These are phyloP conservation scores for Nigrograna mackinnonii DNA, from an alignment of 2,329 filamentous ascomycete species.

Conservation along the genomic window DNA sequence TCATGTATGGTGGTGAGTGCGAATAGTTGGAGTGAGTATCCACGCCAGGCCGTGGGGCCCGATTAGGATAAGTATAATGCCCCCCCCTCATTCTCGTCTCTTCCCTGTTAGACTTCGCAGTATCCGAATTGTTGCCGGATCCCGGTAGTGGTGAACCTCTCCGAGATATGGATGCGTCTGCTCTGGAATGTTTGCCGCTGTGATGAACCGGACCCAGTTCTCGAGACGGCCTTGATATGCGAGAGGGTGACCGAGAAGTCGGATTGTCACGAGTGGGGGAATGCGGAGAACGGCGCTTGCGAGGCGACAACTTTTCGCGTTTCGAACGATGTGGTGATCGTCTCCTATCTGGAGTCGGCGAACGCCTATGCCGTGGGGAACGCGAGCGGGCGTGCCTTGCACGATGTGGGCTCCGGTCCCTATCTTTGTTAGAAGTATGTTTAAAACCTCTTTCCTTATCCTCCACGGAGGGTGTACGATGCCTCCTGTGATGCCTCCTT, in stretches of 20 bases:
- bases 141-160: conserved; percentile 29
- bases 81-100: conserved; percentile 39
- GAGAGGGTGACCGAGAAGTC: conserved; percentile 36
- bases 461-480: conserved; percentile 24
- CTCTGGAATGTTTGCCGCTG: conserved; percentile 11
- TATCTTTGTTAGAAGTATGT: conserved; percentile 16
- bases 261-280: conserved; percentile 16
- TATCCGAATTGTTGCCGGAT: conserved; percentile 35
- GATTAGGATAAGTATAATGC: conserved; percentile 36
- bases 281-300: conserved; percentile 27
- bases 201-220: no score
- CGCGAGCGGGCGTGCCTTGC: conserved; percentile 31
- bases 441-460: conserved; percentile 22
- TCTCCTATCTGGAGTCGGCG: conserved; percentile 25
- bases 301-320: conserved; percentile 19
- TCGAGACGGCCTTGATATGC: no score
- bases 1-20: conserved; percentile 62
- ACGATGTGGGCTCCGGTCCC: conserved; percentile 30
- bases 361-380: conserved; percentile 32
- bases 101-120: conserved; percentile 25
- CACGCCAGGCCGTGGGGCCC: conserved; percentile 43
- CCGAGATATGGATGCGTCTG: conserved; percentile 20
- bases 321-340: conserved; percentile 23
- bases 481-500: conserved; percentile 26
- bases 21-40: conserved; percentile 54